Evolutionary conservation across 1,284 basidiomycete genomes (phyloP).

Genomic region (Exsudoporus floridanus): DNA sequence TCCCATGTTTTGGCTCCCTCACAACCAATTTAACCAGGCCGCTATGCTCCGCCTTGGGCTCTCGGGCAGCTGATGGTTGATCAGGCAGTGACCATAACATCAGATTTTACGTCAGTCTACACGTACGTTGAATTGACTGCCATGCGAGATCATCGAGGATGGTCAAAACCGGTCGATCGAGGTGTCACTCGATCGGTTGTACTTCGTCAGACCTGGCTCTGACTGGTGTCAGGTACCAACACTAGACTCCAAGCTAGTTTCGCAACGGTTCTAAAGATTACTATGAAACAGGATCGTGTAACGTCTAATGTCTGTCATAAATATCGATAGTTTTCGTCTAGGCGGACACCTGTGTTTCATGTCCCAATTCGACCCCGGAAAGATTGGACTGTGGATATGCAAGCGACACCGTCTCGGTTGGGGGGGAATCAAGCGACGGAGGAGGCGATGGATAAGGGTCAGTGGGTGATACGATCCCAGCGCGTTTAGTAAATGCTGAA

Average conservation of each 20-base stretch:
- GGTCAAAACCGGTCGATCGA: not conserved
- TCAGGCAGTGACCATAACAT: no score
- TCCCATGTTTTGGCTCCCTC: conserved; percentile 22
- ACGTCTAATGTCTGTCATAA: conserved; percentile 20
- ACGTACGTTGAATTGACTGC: not conserved
- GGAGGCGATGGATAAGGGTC: conserved; percentile 78
- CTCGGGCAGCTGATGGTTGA: not conserved
- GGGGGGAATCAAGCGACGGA: conserved; percentile 69
- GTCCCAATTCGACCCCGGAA: conserved; percentile 5
- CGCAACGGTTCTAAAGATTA: conserved; percentile 4
- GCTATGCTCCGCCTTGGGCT: not conserved
- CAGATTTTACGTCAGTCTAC: not conserved
- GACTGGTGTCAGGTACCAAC: no score
- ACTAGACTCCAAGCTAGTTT: not conserved
- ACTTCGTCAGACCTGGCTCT: no score
- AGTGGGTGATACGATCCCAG: conserved; percentile 37
- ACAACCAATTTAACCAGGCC: conserved; percentile 9
- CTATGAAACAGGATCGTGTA: not conserved
- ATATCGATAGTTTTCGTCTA: conserved; percentile 27
- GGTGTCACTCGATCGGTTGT: not conserved
- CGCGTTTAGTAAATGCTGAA: conserved; percentile 28
- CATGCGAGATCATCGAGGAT: not conserved
- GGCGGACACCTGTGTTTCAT: conserved; percentile 17
- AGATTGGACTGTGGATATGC: conserved; percentile 5
- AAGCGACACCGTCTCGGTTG: conserved; percentile 27